A percentile compares a stretch with the other conserved stretches of the same genome.
Evolutionary conservation across 768 basidiomycete genomes (phyloP).

Genomic region (Lyophyllum shimeji): DNA sequence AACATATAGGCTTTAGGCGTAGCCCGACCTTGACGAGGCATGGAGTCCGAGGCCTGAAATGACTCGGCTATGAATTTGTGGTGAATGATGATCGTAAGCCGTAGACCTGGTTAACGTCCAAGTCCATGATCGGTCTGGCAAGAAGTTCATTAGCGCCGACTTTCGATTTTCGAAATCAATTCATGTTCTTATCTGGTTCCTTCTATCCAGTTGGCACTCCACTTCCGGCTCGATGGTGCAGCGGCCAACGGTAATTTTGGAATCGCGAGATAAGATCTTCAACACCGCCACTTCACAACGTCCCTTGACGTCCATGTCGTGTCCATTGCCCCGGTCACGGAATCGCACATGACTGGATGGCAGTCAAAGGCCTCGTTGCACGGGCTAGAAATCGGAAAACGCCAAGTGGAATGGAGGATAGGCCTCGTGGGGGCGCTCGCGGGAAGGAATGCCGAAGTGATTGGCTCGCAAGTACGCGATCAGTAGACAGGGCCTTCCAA

Average conservation of each 20-base stretch:
- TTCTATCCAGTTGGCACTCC: neutral
- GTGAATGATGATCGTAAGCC: conserved; percentile 1
- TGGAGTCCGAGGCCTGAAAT: conserved; percentile 15
- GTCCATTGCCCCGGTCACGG: conserved; percentile 5
- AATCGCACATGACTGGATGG: neutral
- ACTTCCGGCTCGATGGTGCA: neutral
- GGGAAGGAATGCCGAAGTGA: neutral
- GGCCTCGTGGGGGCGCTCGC: neutral
- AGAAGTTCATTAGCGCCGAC: neutral
- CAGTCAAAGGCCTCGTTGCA: neutral
- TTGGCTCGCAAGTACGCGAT: neutral
- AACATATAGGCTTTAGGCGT: conserved; percentile 21
- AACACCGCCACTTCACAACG: conserved; percentile 9
- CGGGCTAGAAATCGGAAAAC: neutral
- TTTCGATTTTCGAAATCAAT: neutral
- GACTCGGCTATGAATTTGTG: conserved; percentile 5
- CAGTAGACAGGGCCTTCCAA: neutral
- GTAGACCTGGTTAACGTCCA: neutral
- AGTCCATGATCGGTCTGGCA: conserved; percentile 1
- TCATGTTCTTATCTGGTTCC: neutral
- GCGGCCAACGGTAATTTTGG: neutral
- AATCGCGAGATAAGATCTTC: conserved; percentile 3
- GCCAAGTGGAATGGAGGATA: neutral
- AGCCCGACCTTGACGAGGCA: conserved; percentile 8
- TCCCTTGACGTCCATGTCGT: neutral